Conservation (phyloP, 257 asterid genomes). For the Marsdenia floribunda region DNA sequence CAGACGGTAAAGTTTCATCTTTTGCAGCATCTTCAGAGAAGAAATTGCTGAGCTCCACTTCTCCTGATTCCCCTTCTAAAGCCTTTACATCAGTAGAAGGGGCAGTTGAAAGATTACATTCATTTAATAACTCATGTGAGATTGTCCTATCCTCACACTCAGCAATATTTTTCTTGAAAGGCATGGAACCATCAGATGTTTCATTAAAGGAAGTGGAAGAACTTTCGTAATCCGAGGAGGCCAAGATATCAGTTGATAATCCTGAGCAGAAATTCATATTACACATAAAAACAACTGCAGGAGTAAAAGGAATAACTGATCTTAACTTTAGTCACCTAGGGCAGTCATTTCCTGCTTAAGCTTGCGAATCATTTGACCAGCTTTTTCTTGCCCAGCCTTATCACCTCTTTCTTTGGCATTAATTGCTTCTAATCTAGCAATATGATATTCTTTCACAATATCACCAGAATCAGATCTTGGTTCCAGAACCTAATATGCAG, state of each 20-base stretch:
- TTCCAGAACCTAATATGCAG: conserved; percentile 42
- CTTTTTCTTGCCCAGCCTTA: conserved; percentile 73
- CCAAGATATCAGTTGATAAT: conserved; percentile 61
- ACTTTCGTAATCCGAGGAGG: conserved; percentile 56
- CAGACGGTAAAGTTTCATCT: conserved; percentile 42
- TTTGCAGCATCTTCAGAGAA: conserved; percentile 55
- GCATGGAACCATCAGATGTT: conserved; percentile 29
- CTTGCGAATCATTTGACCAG: conserved; percentile 65
- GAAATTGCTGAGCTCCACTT: conserved; percentile 73
- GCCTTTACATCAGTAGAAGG: conserved; percentile 29
- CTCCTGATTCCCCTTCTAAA: conserved; percentile 50
- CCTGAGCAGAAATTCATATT: conserved; percentile 49
- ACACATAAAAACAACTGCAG: conserved; percentile 19
- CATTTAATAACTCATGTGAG: conserved; percentile 23
- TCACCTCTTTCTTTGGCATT: conserved; percentile 77
- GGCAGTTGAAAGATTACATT: conserved; percentile 27
- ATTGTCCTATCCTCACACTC: conserved; percentile 29
- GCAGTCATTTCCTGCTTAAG: conserved; percentile 79
- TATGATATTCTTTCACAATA: conserved; percentile 66
- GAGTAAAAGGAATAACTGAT: conserved; percentile 18
- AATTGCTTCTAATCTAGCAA: conserved; percentile 81
- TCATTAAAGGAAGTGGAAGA: conserved; percentile 42
- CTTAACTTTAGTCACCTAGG: conserved; percentile 51
- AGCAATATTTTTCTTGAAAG: conserved; percentile 31
- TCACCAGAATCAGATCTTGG: conserved; percentile 57